phyloP scores from a whole-genome alignment of 352 stramenopile species.

The Phytophthora cajani region DNA sequence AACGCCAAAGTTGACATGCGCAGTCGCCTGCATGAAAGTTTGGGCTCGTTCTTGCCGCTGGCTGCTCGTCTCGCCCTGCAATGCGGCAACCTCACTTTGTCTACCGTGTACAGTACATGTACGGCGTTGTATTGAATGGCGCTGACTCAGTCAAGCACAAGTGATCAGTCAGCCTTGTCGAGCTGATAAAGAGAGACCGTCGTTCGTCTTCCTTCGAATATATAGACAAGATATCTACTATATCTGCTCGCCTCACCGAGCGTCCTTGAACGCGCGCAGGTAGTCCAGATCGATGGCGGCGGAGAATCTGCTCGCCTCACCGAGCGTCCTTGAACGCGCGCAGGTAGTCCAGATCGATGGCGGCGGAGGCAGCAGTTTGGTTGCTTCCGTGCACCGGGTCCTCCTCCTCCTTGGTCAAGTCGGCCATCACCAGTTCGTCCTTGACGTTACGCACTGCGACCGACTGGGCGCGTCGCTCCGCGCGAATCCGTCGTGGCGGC shows the following conservation, averaged over 20 bases:
- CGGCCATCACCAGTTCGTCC: slow-evolving; percentile 9
- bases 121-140: not conserved
- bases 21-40: not conserved
- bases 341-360: slow-evolving; percentile 38
- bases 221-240: slow-evolving; percentile 1
- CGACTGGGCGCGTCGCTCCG: slow-evolving; percentile 26
- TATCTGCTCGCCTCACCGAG: slow-evolving; percentile 11
- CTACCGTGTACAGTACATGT: not conserved
- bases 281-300: slow-evolving; percentile 36
- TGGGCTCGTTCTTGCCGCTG: slow-evolving; percentile 1
- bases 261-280: slow-evolving; percentile 38
- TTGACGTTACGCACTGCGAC: slow-evolving; percentile 11
- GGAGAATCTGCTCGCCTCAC: slow-evolving; percentile 7
- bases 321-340: slow-evolving; percentile 36
- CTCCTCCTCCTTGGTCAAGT: slow-evolving; percentile 2
- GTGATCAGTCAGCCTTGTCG: slow-evolving; percentile 7
- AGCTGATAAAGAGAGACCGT: not conserved
- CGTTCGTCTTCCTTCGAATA: slow-evolving; percentile 9
- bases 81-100: not conserved
- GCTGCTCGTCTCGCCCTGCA: not conserved
- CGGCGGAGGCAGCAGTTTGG: not conserved
- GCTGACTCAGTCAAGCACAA: slow-evolving; percentile 9
- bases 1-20: slow-evolving; percentile 21
- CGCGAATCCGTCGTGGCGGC: slow-evolving; percentile 29
- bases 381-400: not conserved